Conservation (phyloP, 164 flowering plant species). For the Nymphaea colorata region DNA sequence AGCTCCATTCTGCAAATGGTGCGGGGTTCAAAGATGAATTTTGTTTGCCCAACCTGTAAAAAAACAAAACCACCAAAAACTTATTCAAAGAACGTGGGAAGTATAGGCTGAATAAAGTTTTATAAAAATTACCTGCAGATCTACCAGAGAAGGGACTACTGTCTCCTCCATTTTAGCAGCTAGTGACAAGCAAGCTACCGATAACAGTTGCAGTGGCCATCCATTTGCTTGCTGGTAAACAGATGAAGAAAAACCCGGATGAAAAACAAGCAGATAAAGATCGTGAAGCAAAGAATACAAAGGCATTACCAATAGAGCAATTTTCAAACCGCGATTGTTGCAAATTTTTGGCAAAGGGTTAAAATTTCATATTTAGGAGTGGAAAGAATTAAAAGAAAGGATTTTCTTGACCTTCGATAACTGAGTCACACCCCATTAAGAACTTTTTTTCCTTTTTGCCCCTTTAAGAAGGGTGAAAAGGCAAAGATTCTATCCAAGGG, state of each 20-base stretch:
- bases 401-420: too few relatives aligned
- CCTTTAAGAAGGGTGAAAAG: neutral
- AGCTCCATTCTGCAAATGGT: conserved; percentile 76
- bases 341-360: neutral
- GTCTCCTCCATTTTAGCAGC: conserved; percentile 99
- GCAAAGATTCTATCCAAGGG: neutral
- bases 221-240: conserved; percentile 48
- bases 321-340: too few relatives aligned
- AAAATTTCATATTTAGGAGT: neutral
- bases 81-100: neutral
- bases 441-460: too few relatives aligned
- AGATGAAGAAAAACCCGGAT: too few relatives aligned
- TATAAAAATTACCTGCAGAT: conserved; percentile 55
- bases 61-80: neutral
- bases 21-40: conserved; percentile 59
- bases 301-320: neutral
- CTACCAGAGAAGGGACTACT: conserved; percentile 68
- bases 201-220: conserved; percentile 79
- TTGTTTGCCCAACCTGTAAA: conserved; percentile 46
- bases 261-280: neutral
- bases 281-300: neutral
- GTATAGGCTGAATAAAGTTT: neutral
- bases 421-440: too few relatives aligned
- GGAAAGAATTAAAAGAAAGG: too few relatives aligned
- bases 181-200: conserved; percentile 82